These are phyloP conservation scores for Parachaetomium inaequale DNA, from an alignment of 495 filamentous ascomycete genomes.

Conservation along the genomic window DNA sequence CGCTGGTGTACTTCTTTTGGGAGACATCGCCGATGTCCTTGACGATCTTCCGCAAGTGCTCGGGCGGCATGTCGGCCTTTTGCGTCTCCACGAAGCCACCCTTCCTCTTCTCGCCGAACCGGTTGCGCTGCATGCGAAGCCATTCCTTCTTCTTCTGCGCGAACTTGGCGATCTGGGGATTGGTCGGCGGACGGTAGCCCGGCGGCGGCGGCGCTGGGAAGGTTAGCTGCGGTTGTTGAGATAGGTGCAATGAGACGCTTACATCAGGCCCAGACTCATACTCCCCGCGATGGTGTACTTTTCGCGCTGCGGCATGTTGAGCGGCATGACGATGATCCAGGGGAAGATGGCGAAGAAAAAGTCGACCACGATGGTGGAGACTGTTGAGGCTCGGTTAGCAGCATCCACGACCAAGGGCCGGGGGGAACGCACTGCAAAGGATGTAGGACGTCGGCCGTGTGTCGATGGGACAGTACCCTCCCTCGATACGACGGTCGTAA, in stretches of 20 bases:
- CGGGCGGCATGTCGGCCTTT: constrained; percentile 98
- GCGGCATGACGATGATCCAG: constrained; percentile 47
- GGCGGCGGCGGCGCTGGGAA: constrained; percentile 81
- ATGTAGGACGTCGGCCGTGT: constrained; percentile 25
- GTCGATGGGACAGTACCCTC: constrained; percentile 23
- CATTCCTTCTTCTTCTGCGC: constrained; percentile 99
- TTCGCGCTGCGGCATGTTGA: constrained; percentile 45
- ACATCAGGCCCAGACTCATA: constrained; percentile 51
- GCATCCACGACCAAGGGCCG: neutral
- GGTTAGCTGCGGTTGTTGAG: too few relatives aligned
- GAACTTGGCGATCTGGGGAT: constrained; percentile 90
- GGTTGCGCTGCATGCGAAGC: constrained; percentile 85
- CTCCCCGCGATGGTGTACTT: constrained; percentile 47
- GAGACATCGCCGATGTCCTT: constrained; percentile 99
- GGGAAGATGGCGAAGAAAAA: constrained; percentile 47
- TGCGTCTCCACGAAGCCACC: constrained; percentile 95
- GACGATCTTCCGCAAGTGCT: constrained; percentile 97
- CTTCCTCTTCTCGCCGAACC: constrained; percentile 96
- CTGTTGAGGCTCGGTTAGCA: constrained; percentile 6
- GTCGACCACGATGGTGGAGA: constrained; percentile 36
- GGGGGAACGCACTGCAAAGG: constrained; percentile 19
- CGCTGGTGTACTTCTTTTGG: constrained; percentile 98
- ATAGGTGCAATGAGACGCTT: too few relatives aligned
- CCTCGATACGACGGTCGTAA: constrained; percentile 22
- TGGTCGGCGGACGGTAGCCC: constrained; percentile 77